Conservation (phyloP, 192 early-diverging fungal genomes). For the Coemansia sp. region DNA sequence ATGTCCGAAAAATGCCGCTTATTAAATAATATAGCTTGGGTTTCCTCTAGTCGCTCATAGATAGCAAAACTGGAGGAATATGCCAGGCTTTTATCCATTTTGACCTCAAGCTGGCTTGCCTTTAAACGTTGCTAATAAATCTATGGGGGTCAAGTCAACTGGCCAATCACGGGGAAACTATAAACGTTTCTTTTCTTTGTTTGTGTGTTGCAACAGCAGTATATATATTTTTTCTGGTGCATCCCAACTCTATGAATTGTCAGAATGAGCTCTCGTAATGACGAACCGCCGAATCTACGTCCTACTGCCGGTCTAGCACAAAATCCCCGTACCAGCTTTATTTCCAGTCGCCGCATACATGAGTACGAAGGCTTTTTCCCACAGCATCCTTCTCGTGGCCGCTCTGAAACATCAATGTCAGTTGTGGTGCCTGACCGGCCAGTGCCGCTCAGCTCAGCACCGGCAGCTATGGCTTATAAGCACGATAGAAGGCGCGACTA, state of each 20-base stretch:
- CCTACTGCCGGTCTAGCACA: too few relatives aligned
- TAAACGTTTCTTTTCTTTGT: neutral
- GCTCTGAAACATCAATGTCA: constrained; percentile 35
- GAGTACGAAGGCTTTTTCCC: constrained; percentile 39
- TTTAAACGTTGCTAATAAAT: neutral
- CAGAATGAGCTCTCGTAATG: constrained; percentile 6
- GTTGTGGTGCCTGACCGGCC: constrained; percentile 39
- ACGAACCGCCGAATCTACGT: neutral
- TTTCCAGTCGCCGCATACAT: neutral
- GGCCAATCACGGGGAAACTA: neutral
- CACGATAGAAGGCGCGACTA: constrained; percentile 47
- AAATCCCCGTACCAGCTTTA: neutral
- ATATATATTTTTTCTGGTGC: too few relatives aligned
- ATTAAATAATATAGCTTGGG: too few relatives aligned
- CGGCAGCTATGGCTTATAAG: constrained; percentile 33
- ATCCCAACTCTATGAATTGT: too few relatives aligned
- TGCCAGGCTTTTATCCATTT: too few relatives aligned
- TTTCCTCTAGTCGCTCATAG: too few relatives aligned
- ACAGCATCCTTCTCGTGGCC: constrained; percentile 32
- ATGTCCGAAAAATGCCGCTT: too few relatives aligned
- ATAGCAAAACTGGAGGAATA: too few relatives aligned
- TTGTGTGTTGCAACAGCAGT: too few relatives aligned
- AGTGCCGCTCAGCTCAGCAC: constrained; percentile 36
- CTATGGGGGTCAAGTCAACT: neutral
- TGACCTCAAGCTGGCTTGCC: neutral